Conservation (phyloP, 1,284 basidiomycete species). For the Microstroma glucosiphilum region DNA sequence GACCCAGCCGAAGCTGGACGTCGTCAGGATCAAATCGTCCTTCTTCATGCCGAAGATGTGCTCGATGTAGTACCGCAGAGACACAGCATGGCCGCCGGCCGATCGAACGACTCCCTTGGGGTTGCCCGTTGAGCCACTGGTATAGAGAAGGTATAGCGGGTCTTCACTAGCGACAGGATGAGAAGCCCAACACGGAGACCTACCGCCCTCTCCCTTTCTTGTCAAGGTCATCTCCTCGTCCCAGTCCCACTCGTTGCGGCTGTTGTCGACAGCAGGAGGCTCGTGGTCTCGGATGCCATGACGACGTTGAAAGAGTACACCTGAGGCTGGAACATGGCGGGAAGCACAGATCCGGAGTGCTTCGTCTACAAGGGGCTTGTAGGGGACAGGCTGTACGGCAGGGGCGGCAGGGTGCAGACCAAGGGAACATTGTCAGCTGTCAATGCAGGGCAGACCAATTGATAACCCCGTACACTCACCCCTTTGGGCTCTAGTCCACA, state of each 20-base stretch:
- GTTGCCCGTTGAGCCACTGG: conserved; percentile 34
- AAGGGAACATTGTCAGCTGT: too few species aligned
- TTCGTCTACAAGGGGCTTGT: conserved; percentile 42
- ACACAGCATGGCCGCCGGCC: conserved; percentile 40
- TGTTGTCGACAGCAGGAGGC: conserved; percentile 13
- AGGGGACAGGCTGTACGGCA: conserved; percentile 22
- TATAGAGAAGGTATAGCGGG: conserved; percentile 26
- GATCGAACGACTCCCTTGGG: conserved; percentile 43
- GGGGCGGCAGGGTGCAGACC: too few species aligned
- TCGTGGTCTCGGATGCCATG: conserved; percentile 35
- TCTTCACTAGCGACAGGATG: conserved; percentile 36
- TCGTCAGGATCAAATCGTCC: conserved; percentile 33
- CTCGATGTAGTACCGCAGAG: conserved; percentile 38
- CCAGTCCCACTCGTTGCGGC: conserved; percentile 34
- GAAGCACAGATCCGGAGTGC: conserved; percentile 24
- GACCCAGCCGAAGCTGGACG: conserved; percentile 36
- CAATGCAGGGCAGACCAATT: too few species aligned
- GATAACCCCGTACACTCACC: neutral
- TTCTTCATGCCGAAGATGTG: conserved; percentile 35
- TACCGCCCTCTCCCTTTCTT: conserved; percentile 16
- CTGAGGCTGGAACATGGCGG: conserved; percentile 29
- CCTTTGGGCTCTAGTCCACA: conserved; percentile 46
- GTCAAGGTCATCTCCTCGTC: conserved; percentile 23
- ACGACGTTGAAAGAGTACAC: conserved; percentile 31
- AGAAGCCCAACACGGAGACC: conserved; percentile 30